Evolutionary conservation across 192 early-diverging fungal species (phyloP).

Genomic region (Linnemannia schmuckeri): DNA sequence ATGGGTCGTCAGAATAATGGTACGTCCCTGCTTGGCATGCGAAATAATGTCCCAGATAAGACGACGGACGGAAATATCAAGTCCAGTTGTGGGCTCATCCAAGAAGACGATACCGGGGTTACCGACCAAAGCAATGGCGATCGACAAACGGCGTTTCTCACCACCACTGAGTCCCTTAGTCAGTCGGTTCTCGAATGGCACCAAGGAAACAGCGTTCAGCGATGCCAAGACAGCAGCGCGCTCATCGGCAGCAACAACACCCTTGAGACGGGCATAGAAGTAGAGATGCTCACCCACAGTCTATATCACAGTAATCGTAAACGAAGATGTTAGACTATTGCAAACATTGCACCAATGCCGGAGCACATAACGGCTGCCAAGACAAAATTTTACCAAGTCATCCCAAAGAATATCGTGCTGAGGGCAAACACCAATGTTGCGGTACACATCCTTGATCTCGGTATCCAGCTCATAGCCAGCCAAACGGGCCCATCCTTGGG

Average conservation of each 20-base stretch:
- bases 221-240: slow-evolving; percentile 57
- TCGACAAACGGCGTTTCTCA: slow-evolving; percentile 80
- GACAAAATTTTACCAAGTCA: slow-evolving; percentile 55
- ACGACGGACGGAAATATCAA: slow-evolving; percentile 81
- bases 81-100: slow-evolving; percentile 86
- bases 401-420: slow-evolving; percentile 85
- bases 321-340: not conserved
- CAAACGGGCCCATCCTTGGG: slow-evolving; percentile 67
- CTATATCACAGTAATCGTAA: slow-evolving; percentile 23
- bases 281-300: slow-evolving; percentile 77
- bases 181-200: slow-evolving; percentile 66
- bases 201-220: slow-evolving; percentile 65
- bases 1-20: slow-evolving; percentile 80
- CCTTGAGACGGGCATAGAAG: slow-evolving; percentile 81
- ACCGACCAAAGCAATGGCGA: slow-evolving; percentile 82
- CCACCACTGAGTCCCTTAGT: slow-evolving; percentile 78
- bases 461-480: slow-evolving; percentile 69
- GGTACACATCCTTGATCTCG: slow-evolving; percentile 67
- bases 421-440: slow-evolving; percentile 79
- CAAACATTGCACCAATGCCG: too few relatives aligned
- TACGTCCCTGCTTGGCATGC: slow-evolving; percentile 67
- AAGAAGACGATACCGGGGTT: slow-evolving; percentile 78
- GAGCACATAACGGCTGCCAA: not conserved
- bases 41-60: slow-evolving; percentile 81
- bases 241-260: slow-evolving; percentile 64